Evolutionary conservation across 805 yeast species (phyloP), one percentile per base, ranked within the genome.

Genomic region (Candida arabinofermentans): DNA sequence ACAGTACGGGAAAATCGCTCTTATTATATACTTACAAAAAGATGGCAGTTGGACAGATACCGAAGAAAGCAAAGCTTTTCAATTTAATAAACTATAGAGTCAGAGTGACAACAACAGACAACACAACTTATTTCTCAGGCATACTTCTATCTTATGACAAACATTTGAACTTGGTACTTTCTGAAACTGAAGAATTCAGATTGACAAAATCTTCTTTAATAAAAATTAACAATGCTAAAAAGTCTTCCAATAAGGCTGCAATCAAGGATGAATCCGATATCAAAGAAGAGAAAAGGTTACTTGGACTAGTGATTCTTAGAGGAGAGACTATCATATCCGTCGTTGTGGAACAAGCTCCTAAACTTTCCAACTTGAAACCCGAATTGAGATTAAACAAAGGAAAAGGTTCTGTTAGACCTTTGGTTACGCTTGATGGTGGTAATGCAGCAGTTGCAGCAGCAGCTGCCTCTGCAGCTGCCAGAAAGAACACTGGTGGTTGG

Each of bases 291-390:
- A 86, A 81, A 54, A 70, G 98, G 43, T 67, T 79, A 5, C 65
- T 93, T 19, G 98, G 98, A 0, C 71, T 93, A 39, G 75, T 86
- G 2, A 83, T 91, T 27, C 66, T 91, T 35, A 74, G 98, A 53
- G 99, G 99, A 2, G 96, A 88, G 50, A 86, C 83, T 50, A 79
- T 93, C 22, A 78, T 90, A 10, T 77, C 89, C 41, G 67, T 84
- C 17, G 72, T 75, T 23, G 78, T 86, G 24, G 91, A 86, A 65
- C 71, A 81, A n/a, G 76, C 87, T 42, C 71, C 78, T 33, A 62
- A 67, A 43, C 53, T 69, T 21, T 40, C 50, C 2, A 48, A 48
- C 6, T 39, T 58, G 27, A 62, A 57, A 41, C 66, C 69, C 8
- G 56, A 58, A 30, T 32, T 59, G 17, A 53, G 65, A 34, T 47